A percentile compares a stretch with the other conserved stretches of the same genome.
These are phyloP conservation scores for Eucalyptus sp. DNA, from an alignment of 345 rosid species.

Conservation along the genomic window DNA sequence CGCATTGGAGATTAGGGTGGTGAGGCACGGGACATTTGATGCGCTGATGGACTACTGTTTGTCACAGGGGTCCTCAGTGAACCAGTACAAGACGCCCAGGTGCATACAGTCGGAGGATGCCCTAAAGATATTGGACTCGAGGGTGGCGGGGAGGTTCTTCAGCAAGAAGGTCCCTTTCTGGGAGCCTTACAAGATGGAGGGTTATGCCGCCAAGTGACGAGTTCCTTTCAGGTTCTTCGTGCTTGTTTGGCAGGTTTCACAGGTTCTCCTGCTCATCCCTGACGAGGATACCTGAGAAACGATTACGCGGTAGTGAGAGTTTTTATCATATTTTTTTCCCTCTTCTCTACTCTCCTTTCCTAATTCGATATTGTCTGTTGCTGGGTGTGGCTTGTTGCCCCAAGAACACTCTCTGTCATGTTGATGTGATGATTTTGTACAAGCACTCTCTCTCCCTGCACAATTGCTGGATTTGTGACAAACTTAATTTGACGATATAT, in stretches of 20 bases:
- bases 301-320: background rate
- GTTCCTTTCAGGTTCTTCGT: background rate
- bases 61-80: conserved; percentile 80
- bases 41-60: conserved; percentile 81
- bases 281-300: background rate
- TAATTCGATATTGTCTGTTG: background rate
- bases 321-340: background rate
- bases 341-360: background rate
- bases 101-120: conserved; percentile 67
- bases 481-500: background rate
- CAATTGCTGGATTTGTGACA: background rate
- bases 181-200: conserved; percentile 52
- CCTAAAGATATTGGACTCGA: conserved; percentile 52
- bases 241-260: background rate
- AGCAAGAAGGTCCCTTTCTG: conserved; percentile 56
- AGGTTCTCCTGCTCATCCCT: background rate
- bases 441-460: background rate
- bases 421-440: background rate
- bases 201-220: conserved; percentile 1
- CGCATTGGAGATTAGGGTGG: conserved; percentile 79
- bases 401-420: background rate
- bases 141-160: conserved; percentile 54
- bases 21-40: conserved; percentile 61
- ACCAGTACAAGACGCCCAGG: conserved; percentile 93
- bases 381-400: background rate